phyloP scores from a whole-genome alignment of 75 land plant genomes.

The Selaginella tamariscina region DNA sequence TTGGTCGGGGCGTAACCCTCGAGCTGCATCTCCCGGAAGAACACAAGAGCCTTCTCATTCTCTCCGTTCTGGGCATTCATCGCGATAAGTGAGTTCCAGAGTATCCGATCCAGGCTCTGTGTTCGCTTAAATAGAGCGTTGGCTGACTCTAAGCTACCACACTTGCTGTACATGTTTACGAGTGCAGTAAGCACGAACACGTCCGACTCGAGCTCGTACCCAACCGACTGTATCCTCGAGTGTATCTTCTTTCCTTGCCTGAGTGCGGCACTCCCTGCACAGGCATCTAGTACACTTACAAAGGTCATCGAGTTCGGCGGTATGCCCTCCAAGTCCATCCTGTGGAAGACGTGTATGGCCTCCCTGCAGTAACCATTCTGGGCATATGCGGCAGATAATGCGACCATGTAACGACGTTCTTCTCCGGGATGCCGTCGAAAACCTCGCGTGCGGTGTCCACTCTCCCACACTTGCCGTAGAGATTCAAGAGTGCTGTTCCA shows the following conservation, averaged over 20 bases:
- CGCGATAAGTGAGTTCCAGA: constrained; percentile 22
- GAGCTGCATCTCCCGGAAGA: constrained; percentile 15
- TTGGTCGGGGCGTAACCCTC: constrained; percentile 9
- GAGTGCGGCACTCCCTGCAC: constrained; percentile 11
- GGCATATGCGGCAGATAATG: neutral
- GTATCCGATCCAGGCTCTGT: constrained; percentile 1
- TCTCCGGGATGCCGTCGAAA: neutral
- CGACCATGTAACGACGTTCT: constrained; percentile 11
- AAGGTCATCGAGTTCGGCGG: constrained; percentile 8
- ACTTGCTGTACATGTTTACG: constrained; percentile 25
- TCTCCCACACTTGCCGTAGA: constrained; percentile 3
- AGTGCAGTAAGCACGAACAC: constrained; percentile 18
- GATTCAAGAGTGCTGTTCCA: constrained; percentile 2
- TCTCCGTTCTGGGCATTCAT: constrained; percentile 18
- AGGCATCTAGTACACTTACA: constrained; percentile 1
- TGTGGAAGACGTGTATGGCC: constrained; percentile 9
- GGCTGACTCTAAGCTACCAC: constrained; percentile 20
- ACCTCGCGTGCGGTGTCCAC: neutral
- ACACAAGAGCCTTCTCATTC: constrained; percentile 14
- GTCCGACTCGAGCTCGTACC: constrained; percentile 7
- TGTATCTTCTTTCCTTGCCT: constrained; percentile 19
- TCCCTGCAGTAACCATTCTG: neutral
- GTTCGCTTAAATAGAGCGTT: constrained; percentile 12
- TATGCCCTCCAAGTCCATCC: constrained; percentile 1
- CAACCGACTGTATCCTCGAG: neutral